Evolutionary conservation across 139 green algal species (phyloP).

Genomic region (Asterochloris erici): DNA sequence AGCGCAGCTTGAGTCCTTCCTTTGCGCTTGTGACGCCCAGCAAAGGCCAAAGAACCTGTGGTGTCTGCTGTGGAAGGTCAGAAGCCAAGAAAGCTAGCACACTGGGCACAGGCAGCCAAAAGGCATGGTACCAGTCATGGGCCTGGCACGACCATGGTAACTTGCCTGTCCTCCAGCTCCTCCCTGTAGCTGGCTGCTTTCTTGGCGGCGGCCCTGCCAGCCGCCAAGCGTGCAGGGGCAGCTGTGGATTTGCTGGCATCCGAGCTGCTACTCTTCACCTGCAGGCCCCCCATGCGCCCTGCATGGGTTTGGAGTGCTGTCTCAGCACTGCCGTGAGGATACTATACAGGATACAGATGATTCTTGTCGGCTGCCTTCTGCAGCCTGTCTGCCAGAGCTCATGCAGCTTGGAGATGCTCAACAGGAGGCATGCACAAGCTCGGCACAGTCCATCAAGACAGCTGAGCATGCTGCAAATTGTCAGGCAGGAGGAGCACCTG

Average conservation of each 20-base stretch:
- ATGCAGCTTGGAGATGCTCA: neutral
- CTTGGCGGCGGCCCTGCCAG: constrained; percentile 12
- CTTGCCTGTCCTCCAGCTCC: constrained; percentile 13
- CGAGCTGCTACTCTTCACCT: constrained; percentile 12
- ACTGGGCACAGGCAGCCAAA: no score
- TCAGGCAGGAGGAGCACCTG: no score
- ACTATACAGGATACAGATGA: no score
- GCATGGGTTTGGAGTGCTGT: neutral
- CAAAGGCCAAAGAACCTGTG: neutral
- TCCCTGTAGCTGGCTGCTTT: constrained; percentile 7
- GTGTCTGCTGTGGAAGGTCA: neutral
- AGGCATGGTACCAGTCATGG: no score
- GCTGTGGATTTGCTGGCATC: neutral
- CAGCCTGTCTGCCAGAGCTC: neutral
- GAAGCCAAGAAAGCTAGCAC: no score
- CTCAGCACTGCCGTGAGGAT: no score
- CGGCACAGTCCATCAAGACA: neutral
- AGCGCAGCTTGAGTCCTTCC: no score
- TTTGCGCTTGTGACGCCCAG: neutral
- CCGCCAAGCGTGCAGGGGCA: neutral
- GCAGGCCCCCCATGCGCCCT: constrained; percentile 35
- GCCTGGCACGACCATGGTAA: neutral
- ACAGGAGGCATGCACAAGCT: neutral
- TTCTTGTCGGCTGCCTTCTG: no score
- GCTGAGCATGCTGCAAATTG: no score